Base-by-base conservation (phyloP, 129 eudicot genomes). In the Artemisia annua region DNA sequence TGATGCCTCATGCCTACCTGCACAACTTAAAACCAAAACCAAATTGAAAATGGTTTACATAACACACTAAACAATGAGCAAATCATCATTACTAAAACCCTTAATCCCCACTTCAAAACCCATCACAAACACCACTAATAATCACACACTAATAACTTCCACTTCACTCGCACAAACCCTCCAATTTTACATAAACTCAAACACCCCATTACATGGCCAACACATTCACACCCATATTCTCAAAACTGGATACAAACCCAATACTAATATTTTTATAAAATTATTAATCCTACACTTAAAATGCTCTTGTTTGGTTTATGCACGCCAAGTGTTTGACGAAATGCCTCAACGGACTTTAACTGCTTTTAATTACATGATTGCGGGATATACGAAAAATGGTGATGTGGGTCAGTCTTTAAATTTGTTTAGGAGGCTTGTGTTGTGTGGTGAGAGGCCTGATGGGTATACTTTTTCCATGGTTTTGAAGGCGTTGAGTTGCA, bases 391-490 rank as follows among this genome's bases (percentile, higher is more conserved):
- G 7, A 95, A 72, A 59, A 75, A 80, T 14, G 91, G 89, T 9
- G 11, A 75, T 10, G 72, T 82, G 18, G 72, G 22, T 0, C 78
- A 95, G 77, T 67, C 85, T 1, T 88, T 90, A 32, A 66, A 53
- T 48, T 55, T 95, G 80, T 83, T 90, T 49, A 80, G 91, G 18
- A 69, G 81, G 35, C 79, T 90, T 70, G 65, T 61, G 53, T 67
- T 35, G 30, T 78, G 75, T 4, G 64, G 66, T 28, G 96, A 83
- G 69, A 88, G 55, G 58, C 99, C 94, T 7, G 99, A 95, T 20
- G 90, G 85, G 73, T 95, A 80, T 72, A 90, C 97, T 0, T 86
- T 79, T 80, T 90, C 96, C 7, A 88, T 90, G 96, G 71, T 95
- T 26, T 83, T 95, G 82, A 95, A 90, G 78, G 94, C 88, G 2